Percentiles rank a stretch among this genome's conserved stretches.
phyloP scores from a whole-genome alignment of 768 basidiomycete species.

The Pleurotus ostreatus region DNA sequence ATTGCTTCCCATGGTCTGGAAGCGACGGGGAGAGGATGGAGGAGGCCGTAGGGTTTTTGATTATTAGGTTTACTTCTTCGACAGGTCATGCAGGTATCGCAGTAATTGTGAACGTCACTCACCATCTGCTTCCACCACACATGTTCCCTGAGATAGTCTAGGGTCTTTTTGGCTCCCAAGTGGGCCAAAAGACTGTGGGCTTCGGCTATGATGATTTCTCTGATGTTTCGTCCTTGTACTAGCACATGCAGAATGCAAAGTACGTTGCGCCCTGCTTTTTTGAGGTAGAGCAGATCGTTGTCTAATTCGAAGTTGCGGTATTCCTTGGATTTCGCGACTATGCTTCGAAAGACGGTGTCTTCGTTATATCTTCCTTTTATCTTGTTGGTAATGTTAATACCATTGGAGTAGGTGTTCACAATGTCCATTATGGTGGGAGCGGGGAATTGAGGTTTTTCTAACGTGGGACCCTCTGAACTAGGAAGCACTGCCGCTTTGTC shows the following conservation, averaged over 20 bases:
- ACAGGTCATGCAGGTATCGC: slow-evolving; percentile 16
- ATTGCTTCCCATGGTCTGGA: slow-evolving; percentile 20
- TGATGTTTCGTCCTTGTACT: slow-evolving; percentile 11
- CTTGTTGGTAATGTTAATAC: slow-evolving; percentile 1
- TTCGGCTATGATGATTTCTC: slow-evolving; percentile 31
- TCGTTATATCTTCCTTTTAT: slow-evolving; percentile 15
- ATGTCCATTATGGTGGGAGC: background rate
- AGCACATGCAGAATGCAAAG: slow-evolving; percentile 20
- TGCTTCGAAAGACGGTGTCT: slow-evolving; percentile 23
- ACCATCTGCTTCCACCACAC: slow-evolving; percentile 23
- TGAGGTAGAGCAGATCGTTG: slow-evolving; percentile 18
- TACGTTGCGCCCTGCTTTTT: slow-evolving; percentile 1
- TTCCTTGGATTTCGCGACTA: slow-evolving; percentile 17
- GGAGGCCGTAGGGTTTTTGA: slow-evolving; percentile 15
- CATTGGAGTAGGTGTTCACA: background rate
- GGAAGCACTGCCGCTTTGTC: too few relatives aligned
- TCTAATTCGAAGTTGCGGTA: slow-evolving; percentile 21
- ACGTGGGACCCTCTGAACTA: too few relatives aligned
- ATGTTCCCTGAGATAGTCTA: slow-evolving; percentile 18
- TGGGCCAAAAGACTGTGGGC: slow-evolving; percentile 38
- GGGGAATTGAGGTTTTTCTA: background rate
- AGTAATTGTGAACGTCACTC: slow-evolving; percentile 13
- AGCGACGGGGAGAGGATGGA: slow-evolving; percentile 16
- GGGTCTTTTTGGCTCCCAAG: slow-evolving; percentile 30
- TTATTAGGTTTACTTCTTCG: slow-evolving; percentile 11